Evolutionary conservation across 1,284 basidiomycete species (phyloP).

Genomic region (Schizophyllum commune): DNA sequence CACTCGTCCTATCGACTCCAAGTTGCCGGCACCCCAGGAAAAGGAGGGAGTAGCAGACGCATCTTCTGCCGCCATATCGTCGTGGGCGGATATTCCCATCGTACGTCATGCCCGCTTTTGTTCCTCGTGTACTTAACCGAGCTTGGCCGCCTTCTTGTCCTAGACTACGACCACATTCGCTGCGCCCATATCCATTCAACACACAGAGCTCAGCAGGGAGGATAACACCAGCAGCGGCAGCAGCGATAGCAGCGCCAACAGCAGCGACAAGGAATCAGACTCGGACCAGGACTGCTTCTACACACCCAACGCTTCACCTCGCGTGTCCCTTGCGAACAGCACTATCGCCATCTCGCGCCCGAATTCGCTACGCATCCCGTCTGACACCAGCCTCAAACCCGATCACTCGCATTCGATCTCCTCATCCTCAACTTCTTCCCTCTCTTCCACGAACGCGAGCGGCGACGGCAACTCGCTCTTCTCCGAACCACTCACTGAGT

Average conservation of each 20-base stretch:
- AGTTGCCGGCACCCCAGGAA: neutral
- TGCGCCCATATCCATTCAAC: neutral
- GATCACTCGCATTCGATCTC: conserved; percentile 6
- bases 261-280: neutral
- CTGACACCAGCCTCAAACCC: neutral
- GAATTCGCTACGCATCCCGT: neutral
- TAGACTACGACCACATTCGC: neutral
- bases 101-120: neutral
- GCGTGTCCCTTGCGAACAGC: neutral
- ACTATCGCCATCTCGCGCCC: neutral
- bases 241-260: neutral
- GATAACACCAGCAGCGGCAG: conserved; percentile 2
- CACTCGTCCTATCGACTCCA: conserved; percentile 3
- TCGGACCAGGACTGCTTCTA: conserved; percentile 9
- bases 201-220: neutral
- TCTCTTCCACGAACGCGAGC: neutral
- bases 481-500: neutral
- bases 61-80: conserved; percentile 6
- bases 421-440: conserved; percentile 4
- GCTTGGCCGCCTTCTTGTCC: neutral
- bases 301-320: conserved; percentile 9
- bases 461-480: neutral
- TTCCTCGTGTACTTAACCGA: neutral
- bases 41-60: conserved; percentile 1
- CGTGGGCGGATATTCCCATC: neutral